Conservation (phyloP, 2,329 filamentous ascomycete genomes). For the Talaromyces sp. region DNA sequence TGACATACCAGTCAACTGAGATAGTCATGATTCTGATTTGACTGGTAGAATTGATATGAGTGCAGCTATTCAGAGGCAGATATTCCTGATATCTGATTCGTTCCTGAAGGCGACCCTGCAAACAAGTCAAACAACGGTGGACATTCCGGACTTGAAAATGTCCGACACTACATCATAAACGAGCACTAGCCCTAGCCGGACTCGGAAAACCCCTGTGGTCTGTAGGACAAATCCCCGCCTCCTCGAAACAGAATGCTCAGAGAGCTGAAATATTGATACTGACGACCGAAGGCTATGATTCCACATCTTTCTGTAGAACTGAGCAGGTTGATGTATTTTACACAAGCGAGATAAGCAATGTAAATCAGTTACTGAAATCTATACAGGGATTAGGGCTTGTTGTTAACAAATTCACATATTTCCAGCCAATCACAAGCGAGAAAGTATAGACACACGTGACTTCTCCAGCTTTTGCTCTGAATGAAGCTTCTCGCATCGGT, state of each 20-base stretch:
- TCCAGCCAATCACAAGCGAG: neutral
- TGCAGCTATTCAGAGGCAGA: neutral
- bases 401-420: neutral
- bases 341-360: neutral
- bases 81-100: neutral
- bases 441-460: neutral
- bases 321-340: too few relatives aligned
- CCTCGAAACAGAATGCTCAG: neutral
- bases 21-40: too few relatives aligned
- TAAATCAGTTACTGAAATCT: neutral
- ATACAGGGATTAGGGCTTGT: neutral
- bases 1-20: too few relatives aligned
- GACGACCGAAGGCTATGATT: neutral
- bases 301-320: too few relatives aligned
- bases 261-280: neutral
- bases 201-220: neutral
- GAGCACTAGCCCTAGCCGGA: neutral
- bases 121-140: neutral
- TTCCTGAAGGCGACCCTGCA: neutral
- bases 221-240: neutral
- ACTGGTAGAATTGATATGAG: neutral
- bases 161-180: neutral
- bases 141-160: neutral
- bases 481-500: neutral
- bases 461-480: neutral